phyloP scores from a whole-genome alignment of 257 asterid species.

The Agastache rugosa region DNA sequence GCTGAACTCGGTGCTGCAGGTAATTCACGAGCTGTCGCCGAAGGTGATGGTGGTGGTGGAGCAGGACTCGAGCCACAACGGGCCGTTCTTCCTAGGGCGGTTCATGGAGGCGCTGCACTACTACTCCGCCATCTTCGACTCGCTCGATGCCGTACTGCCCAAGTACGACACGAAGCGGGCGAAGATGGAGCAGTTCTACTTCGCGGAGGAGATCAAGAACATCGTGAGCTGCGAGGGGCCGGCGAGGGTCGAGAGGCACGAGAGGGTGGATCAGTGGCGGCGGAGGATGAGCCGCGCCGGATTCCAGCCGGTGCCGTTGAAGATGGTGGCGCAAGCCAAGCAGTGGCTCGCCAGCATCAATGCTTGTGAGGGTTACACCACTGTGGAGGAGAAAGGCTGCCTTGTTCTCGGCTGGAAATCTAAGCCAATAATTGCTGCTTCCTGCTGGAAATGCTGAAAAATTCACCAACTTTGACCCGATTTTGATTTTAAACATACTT shows the following conservation, averaged over 20 bases:
- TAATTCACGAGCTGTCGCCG: conserved; percentile 65
- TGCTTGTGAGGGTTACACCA: conserved; percentile 69
- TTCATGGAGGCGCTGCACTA: conserved; percentile 86
- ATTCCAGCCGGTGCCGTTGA: conserved; percentile 64
- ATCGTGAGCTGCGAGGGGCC: conserved; percentile 90
- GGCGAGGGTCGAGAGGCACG: conserved; percentile 81
- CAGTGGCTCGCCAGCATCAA: conserved; percentile 61
- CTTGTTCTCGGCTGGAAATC: conserved; percentile 91
- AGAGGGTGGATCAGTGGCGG: conserved; percentile 86
- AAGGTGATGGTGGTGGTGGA: conserved; percentile 67
- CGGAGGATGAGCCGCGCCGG: conserved; percentile 92
- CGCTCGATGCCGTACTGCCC: conserved; percentile 76
- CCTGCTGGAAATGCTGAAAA: conserved; percentile 88
- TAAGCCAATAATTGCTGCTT: conserved; percentile 82
- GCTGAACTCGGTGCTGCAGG: conserved; percentile 65
- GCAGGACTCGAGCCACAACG: conserved; percentile 90
- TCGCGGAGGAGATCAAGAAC: conserved; percentile 87
- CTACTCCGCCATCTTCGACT: conserved; percentile 80
- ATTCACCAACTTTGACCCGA: not conserved
- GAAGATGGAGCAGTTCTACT: conserved; percentile 81
- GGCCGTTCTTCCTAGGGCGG: conserved; percentile 81
- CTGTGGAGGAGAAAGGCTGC: conserved; percentile 82
- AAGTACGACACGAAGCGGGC: conserved; percentile 76
- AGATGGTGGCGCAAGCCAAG: conserved; percentile 71
- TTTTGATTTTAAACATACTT: not conserved